Evolutionary conservation across 108 stramenopile genomes (phyloP).

Genomic region (Pseudonitzschia delicatissima): DNA sequence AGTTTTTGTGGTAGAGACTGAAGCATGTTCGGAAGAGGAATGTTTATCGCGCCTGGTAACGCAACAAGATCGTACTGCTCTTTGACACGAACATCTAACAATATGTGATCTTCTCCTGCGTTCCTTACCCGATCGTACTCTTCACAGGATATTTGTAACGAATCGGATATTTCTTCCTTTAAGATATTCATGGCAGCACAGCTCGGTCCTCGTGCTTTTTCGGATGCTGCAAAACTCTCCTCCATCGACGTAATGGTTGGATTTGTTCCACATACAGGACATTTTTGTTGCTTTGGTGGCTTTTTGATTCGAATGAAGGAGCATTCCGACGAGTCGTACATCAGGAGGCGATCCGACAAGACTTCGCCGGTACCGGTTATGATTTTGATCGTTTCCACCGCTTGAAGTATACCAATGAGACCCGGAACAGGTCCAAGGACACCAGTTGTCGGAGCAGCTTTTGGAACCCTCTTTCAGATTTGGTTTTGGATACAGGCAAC

Average conservation of each 20-base stretch:
- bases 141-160: conserved; percentile 37
- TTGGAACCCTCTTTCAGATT: conserved; percentile 59
- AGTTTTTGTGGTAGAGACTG: conserved; percentile 37
- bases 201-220: conserved; percentile 55
- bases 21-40: conserved; percentile 60
- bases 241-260: conserved; percentile 65
- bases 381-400: conserved; percentile 88
- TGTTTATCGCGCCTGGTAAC: conserved; percentile 64
- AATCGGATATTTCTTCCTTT: conserved; percentile 1
- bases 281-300: conserved; percentile 53
- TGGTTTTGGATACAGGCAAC: conserved; percentile 85
- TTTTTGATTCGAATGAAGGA: conserved; percentile 79
- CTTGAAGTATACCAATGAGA: conserved; percentile 91
- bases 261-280: conserved; percentile 65
- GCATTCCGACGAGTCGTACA: conserved; percentile 76
- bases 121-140: conserved; percentile 45
- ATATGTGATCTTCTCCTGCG: conserved; percentile 44
- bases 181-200: conserved; percentile 17
- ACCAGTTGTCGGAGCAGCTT: conserved; percentile 80
- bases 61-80: conserved; percentile 78
- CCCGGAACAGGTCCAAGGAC: conserved; percentile 91
- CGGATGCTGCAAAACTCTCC: conserved; percentile 51
- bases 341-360: conserved; percentile 71
- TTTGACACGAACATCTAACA: conserved; percentile 73
- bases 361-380: conserved; percentile 63